Evolutionary conservation across 768 basidiomycete genomes (phyloP), one percentile per base, ranked within the genome.

Genomic region (Astraeus odoratus): DNA sequence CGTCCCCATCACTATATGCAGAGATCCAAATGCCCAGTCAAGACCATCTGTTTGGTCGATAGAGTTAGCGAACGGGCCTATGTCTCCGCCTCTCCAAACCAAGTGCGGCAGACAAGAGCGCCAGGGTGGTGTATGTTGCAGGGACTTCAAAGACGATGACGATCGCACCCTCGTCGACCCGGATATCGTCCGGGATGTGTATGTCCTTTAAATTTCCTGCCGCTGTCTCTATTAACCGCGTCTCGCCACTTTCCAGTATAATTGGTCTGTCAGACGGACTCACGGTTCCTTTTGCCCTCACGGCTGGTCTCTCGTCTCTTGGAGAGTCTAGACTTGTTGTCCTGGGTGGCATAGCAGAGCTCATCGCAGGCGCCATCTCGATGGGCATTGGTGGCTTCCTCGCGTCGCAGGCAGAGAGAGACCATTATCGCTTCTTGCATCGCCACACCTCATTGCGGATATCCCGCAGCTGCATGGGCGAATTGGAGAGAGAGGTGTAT

Each of bases 361-460:
- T 99, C 53, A 90, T 95, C 46, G 91, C 94, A 1, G 96, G 96
- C 5, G 89, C 94, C 10, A 88, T 98, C 37, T 92, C 88, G 2
- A 99, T 99, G 95, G 96, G 96, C 49, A 87, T 99, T 31, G 96
- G 96, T 43, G 95, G 95, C 16, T 97, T 95, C 75, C 83, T 99
- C 39, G 93, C 93, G 3, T 92, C 94, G 1, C 90, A 99, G 66
- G 86, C 95, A 24, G 96, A 99, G 65, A 83, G 93, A 37, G 95
- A 97, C 61, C 87, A 96, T 65, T 94, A 85, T 61, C 86, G 82
- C 37, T 96, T 86, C 67, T 77, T 86, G 24, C 78, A 73, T 23
- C 73, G 77, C 30, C 76, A 81, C 49, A 94, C 90, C 8, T 71
- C 81, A 34, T 75, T 82, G 15, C 83, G 94, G 24, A 93, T 98